Evolutionary conservation across 345 rosid species (phyloP), one percentile per base, ranked within the genome.

Genomic region (Lepidium africanum): DNA sequence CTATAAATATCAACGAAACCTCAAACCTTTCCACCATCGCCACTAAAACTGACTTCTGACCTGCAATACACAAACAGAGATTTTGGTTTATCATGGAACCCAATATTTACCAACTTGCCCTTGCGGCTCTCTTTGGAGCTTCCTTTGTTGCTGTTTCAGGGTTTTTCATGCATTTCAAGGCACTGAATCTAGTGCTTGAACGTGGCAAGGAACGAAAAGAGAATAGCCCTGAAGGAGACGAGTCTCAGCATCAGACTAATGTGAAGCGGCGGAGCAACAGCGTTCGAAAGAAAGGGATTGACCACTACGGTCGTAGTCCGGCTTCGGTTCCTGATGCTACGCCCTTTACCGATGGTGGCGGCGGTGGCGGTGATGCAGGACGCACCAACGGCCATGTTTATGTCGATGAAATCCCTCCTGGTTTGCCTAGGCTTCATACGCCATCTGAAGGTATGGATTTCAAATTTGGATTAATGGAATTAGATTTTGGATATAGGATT

Each of bases 41-140:
- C 78, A 67, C 78, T 67, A 14, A 16, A 17, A 10, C 42, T 67
- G 43, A 37, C 67, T 73, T 21, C 49, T 23, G 61, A 59, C 66
- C 71, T 57, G 42, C 56, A 9, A 37, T 5, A 65, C 63, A 41
- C 41, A 52, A 23, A 52, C 66, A 32, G n/a, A 59, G 16, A 67
- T 45, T 57, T 27, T 7, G 40, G 13, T 21, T 23, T 62, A 25
- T 55, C 32, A 91, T 95, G 99, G 98, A 95, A n/a, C 55, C 89
- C 6, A 82, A 86, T 73, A 40, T 92, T 54, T 53, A 84, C 58
- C 96, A 91, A 71, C 83, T 95, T 13, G 97, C 97, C 74, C 84
- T 91, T 79, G 98, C 99, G 82, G 98, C 99, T 70, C 86, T 95
- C 19, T 85, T 95, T 1, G 98, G 99, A 77, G 98, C 98, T 40